Evolutionary conservation across 1,284 basidiomycete genomes (phyloP).

Genomic region (Ganoderma sp.): DNA sequence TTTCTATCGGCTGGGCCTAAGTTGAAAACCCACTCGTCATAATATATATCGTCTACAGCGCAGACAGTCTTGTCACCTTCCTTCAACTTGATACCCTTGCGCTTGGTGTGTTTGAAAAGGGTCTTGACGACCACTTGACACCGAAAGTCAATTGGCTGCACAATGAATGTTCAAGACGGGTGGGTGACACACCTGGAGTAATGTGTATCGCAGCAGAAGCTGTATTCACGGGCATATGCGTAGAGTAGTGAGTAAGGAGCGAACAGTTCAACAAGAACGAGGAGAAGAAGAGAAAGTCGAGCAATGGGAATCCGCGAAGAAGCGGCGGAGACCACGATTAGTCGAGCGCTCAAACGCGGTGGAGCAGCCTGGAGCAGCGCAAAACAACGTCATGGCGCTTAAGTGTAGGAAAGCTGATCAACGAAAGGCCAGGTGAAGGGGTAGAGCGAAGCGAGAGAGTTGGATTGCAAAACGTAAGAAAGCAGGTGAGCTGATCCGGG

Average conservation of each 20-base stretch:
- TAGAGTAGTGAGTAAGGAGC: background rate
- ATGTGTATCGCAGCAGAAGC: constrained; percentile 59
- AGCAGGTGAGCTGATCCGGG: constrained; percentile 5
- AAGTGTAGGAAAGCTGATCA: background rate
- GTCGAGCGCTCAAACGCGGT: background rate
- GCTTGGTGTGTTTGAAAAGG: constrained; percentile 62
- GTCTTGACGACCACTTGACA: constrained; percentile 58
- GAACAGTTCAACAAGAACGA: too few species aligned
- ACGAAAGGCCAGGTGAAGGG: background rate
- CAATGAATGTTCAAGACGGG: background rate
- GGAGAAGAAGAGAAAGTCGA: background rate
- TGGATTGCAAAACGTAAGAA: constrained; percentile 7
- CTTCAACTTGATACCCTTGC: constrained; percentile 50
- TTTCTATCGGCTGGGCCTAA: background rate
- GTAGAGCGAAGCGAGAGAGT: background rate
- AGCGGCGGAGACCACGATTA: background rate
- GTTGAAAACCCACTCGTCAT: constrained; percentile 56
- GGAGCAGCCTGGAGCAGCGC: background rate
- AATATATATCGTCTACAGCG: constrained; percentile 65
- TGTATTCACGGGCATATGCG: constrained; percentile 58
- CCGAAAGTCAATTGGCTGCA: background rate
- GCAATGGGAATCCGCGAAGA: background rate
- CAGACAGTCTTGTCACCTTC: constrained; percentile 44
- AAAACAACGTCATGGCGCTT: constrained; percentile 5
- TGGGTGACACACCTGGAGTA: constrained; percentile 48